Evolutionary conservation across 2,329 filamentous ascomycete genomes (phyloP), one percentile per base, ranked within the genome.

Genomic region (Elsinoe australis): DNA sequence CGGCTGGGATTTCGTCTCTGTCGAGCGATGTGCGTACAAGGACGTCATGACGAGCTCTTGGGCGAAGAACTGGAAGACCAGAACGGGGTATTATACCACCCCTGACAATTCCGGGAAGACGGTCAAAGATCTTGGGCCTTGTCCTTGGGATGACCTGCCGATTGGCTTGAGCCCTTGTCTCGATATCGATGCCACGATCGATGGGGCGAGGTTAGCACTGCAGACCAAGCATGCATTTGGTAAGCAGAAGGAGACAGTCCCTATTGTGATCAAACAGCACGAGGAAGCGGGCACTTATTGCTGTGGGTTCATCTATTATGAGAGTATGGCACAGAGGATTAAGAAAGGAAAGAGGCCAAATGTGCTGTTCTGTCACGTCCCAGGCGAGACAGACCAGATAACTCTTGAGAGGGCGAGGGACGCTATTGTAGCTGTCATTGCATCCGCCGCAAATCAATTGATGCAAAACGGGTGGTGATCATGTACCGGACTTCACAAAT

Each of bases 241-340:
- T 7, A 7, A 29, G 9, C 22, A 29, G 29, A 45, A 24, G 18
- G 47, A 44, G 10, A n/a, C n/a, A n/a, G n/a, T n/a, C n/a, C n/a
- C n/a, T n/a, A 38, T 51, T 33, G 32, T 26, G 32, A 36, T 51
- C 29, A 39, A 45, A 26, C 21, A 34, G n/a, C 51, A 52, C 34
- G 39, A 42, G 19, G 51, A 52, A 15, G 36, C 47, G 9, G 51
- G 51, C 5, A 33, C 33, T 15, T 52, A 50, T 46, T 48, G 51
- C 19, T 52, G 51, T 34, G 51, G 51, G 6, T 52, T 50, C 36
- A 50, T 50, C 19, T 52, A 50, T 12, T 52, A 52, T 33, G 51
- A 52, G 48, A 48, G 42, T 29, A 19, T 52, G 48, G 51, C 51
- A 3, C 46, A 50, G 18, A 45, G 36, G 38, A 32, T 17, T 15